phyloP scores from a whole-genome alignment of 176 grass and related monocot genomes.

The Pharus latifolius region DNA sequence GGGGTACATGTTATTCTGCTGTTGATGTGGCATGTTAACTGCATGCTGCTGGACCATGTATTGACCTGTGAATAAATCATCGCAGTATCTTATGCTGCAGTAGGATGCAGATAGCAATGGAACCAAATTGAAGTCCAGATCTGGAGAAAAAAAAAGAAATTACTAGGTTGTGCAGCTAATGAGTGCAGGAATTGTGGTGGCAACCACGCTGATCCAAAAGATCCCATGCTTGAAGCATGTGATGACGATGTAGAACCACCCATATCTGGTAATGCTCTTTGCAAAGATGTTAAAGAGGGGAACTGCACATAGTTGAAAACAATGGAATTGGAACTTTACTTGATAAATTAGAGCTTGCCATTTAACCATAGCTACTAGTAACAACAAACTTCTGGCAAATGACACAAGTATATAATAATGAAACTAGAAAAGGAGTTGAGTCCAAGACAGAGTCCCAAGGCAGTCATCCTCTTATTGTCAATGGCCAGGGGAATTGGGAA shows the following conservation, averaged over 20 bases:
- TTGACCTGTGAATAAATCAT: slow-evolving; percentile 14
- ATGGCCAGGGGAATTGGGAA: no score
- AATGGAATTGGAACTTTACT: background rate
- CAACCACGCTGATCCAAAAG: slow-evolving; percentile 15
- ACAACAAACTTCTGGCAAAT: background rate
- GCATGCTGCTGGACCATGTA: slow-evolving; percentile 25
- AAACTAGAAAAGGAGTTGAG: background rate
- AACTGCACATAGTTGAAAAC: slow-evolving; percentile 25
- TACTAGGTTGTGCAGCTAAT: slow-evolving; percentile 21
- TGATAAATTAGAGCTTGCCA: background rate
- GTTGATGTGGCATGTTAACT: slow-evolving; percentile 21
- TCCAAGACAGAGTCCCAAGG: background rate
- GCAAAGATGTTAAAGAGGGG: slow-evolving; percentile 43
- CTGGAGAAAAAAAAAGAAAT: slow-evolving; percentile 1
- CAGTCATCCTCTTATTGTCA: background rate
- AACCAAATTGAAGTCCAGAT: background rate
- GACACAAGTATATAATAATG: background rate
- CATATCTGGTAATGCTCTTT: slow-evolving; percentile 49
- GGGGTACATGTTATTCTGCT: slow-evolving; percentile 21
- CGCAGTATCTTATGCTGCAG: background rate
- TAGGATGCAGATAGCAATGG: background rate
- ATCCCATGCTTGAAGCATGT: slow-evolving; percentile 11
- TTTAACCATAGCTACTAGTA: background rate
- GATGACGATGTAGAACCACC: background rate
- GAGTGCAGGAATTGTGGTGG: slow-evolving; percentile 11